phyloP scores from a whole-genome alignment of 495 filamentous ascomycete genomes.

The Podospora tetraspora region DNA sequence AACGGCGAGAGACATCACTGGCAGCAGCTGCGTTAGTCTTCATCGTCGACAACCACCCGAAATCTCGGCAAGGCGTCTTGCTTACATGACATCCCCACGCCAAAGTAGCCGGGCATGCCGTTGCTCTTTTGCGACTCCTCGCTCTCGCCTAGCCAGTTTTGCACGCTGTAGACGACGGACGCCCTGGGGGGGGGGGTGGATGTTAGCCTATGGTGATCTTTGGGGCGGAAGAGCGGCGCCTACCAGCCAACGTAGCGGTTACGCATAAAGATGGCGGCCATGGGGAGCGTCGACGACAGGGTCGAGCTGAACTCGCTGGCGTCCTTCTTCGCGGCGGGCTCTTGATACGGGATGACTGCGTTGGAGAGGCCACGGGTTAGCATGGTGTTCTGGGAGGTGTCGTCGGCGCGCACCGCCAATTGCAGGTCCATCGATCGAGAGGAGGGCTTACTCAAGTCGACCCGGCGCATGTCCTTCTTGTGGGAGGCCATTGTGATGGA shows the following conservation, averaged over 20 bases:
- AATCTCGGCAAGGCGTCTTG: constrained; percentile 8
- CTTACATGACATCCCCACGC: constrained; percentile 80
- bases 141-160: constrained; percentile 81
- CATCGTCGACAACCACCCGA: not conserved
- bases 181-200: constrained; percentile 49
- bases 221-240: constrained; percentile 13
- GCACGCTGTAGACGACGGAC: constrained; percentile 74
- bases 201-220: not conserved
- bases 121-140: constrained; percentile 63
- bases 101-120: constrained; percentile 75
- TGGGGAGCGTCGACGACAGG: constrained; percentile 77
- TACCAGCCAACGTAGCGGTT: constrained; percentile 90
- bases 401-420: constrained; percentile 3
- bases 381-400: not conserved
- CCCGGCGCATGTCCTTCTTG: constrained; percentile 78
- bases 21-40: not conserved
- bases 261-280: constrained; percentile 90
- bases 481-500: constrained; percentile 55
- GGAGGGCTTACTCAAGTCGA: constrained; percentile 64
- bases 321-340: constrained; percentile 43
- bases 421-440: not conserved
- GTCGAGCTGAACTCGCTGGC: constrained; percentile 53
- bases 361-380: not conserved
- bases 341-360: constrained; percentile 48
- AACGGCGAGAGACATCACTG: constrained; percentile 74